Evolutionary conservation across 2,329 filamentous ascomycete genomes (phyloP), one percentile per base, ranked within the genome.

Genomic region (Colletotrichum sp.): DNA sequence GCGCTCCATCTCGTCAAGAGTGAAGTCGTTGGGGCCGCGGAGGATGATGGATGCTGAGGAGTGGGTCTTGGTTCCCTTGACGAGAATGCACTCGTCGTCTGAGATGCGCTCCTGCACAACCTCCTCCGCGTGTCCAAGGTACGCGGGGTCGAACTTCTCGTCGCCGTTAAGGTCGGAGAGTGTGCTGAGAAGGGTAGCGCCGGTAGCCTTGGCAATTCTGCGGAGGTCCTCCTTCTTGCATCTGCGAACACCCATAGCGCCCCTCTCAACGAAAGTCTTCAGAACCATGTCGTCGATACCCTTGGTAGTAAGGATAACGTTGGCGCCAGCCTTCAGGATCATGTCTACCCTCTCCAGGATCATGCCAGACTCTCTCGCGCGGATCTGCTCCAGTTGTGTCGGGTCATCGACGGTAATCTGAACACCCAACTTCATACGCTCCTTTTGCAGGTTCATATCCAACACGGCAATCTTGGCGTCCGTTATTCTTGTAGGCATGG

Each of bases 141-240:
- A 95, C 55, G 96, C 96, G 26, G 95, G 89, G 80, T 99, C 97
- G 81, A 99, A 99, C 84, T 94, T 95, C 89, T 99, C 97, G 84
- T 99, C 97, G 75, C 97, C 97, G 83, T 99, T 99, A 78, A 99
- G 89, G 84, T 99, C 98, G 6, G 97, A 99, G 64, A 99, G 90
- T 9, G 96, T 96, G 89, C 95, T 96, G 80, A 99, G 92, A 74
- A 99, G 90, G 21, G 96, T 98, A 24, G 96, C 97, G 73, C 97
- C 97, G 8, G 97, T 98, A 8, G 97, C 97, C 89, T 95, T 98
- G 76, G 97, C 97, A 87, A 99, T 99, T 81, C 97, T 93, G 84
- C 97, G 91, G 77, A 99, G 89, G 82, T 99, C 97, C 88, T 99
- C 97, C 91, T 99, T 99, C 90, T 99, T 99, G 87, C 96, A 99